Evolutionary conservation across 1,284 basidiomycete genomes (phyloP), one percentile per base, ranked within the genome.

Genomic region (Cryptococcus depauperatus): DNA sequence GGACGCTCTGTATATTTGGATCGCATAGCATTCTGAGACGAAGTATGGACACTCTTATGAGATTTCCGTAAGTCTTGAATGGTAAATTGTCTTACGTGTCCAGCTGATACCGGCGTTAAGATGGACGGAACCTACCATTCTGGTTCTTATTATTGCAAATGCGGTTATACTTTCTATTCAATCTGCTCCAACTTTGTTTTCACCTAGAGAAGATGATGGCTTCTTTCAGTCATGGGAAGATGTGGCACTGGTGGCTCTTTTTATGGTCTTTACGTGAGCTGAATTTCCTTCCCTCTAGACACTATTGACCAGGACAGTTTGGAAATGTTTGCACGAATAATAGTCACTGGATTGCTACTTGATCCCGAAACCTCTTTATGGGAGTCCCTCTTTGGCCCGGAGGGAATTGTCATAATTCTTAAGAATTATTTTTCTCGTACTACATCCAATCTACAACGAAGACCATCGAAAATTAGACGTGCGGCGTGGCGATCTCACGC

Each of bases 151-250:
- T 62, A 76, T 96, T 42, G 59, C 83, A 55, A 86, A 96, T 66
- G 85, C 86, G 16, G 75, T 90, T 47, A 76, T 92, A 16, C 74
- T 97, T 47, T 83, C 85, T 5, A 77, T 88, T 14, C 91, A 97
- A 70, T 80, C 86, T 5, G 78, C 75, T 52, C 54, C 69, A 49
- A 50, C 73, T 63, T 55, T 79, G 61, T 64, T 79, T 75, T 42
- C 69, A 50, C 58, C 72, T 5, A 71, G 76, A 11, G 44, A 67
- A 56, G 48, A 59, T 26, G 68, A 69, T 28, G 88, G 86, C 5
- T 96, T 85, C 71, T 95, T 96, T 70, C 81, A 83, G 48, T 59
- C 71, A 11, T 93, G 91, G 88, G 84, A 90, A 58, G 91, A 97
- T 68, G 83, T 80, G 59, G 81, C 77, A 18, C 73, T 97, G 16